Percentiles rank a stretch among this genome's conserved stretches.
Evolutionary conservation across 139 green algal genomes (phyloP).

Genomic region (Micractinium conductrix): DNA sequence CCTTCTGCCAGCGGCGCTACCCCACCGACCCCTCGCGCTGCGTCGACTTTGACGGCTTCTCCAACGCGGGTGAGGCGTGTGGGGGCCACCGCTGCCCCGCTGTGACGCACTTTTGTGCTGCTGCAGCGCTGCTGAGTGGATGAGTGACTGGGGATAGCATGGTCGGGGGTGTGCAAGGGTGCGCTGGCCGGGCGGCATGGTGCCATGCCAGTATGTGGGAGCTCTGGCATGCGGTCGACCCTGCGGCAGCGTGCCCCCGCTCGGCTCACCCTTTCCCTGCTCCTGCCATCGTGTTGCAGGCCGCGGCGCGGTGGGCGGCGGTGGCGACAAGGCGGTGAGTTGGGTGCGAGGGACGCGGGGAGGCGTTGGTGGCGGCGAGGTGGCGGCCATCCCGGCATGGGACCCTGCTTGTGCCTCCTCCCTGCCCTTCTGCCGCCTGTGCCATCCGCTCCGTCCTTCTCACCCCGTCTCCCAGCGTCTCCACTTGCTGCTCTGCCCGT

Average conservation of each 20-base stretch:
- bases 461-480: background rate
- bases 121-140: no score
- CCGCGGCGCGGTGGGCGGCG: constrained; percentile 59
- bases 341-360: background rate
- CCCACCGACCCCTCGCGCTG: constrained; percentile 87
- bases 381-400: background rate
- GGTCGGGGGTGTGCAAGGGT: no score
- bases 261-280: no score
- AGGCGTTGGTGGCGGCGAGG: background rate
- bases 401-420: background rate
- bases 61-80: no score
- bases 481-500: background rate
- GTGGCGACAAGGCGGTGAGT: constrained; percentile 62
- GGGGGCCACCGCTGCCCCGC: no score
- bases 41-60: constrained; percentile 81
- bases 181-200: no score
- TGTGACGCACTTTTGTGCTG: no score
- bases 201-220: no score
- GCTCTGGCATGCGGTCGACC: no score
- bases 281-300: no score
- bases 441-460: background rate
- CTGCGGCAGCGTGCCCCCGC: no score
- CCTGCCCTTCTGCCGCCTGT: background rate
- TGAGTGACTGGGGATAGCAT: no score
- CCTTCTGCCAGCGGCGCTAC: constrained; percentile 82